These are phyloP conservation scores for Escovopsis sp. DNA, from an alignment of 2,329 filamentous ascomycete genomes.

Conservation along the genomic window DNA sequence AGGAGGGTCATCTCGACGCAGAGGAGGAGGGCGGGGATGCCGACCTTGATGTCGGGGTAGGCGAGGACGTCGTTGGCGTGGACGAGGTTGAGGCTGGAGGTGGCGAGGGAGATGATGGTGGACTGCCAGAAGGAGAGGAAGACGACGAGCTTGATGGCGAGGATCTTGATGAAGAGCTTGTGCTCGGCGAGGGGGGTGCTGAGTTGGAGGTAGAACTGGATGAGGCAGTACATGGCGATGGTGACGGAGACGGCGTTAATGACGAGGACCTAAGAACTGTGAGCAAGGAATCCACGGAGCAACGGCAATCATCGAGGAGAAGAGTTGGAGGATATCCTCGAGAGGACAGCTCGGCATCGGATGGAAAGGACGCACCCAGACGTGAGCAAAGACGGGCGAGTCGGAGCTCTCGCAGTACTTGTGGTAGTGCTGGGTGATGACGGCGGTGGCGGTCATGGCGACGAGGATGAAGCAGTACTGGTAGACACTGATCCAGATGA, in stretches of 20 bases:
- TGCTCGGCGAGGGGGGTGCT: slow-evolving; percentile 52
- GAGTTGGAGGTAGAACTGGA: slow-evolving; percentile 76
- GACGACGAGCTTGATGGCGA: slow-evolving; percentile 81
- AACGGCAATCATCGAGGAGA: no score
- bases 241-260: slow-evolving; percentile 60
- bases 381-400: slow-evolving; percentile 62
- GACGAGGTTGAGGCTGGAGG: slow-evolving; percentile 45
- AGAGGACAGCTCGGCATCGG: neutral
- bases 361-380: slow-evolving; percentile 46
- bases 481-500: slow-evolving; percentile 68
- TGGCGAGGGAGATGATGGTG: slow-evolving; percentile 33
- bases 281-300: no score
- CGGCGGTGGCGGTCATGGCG: slow-evolving; percentile 62
- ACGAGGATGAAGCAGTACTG: slow-evolving; percentile 77
- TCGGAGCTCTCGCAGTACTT: slow-evolving; percentile 68
- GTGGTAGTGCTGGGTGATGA: slow-evolving; percentile 52
- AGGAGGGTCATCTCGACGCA: slow-evolving; percentile 80
- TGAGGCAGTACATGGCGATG: slow-evolving; percentile 76
- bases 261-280: slow-evolving; percentile 35
- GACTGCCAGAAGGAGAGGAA: slow-evolving; percentile 85
- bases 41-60: slow-evolving; percentile 64
- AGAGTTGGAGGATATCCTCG: no score
- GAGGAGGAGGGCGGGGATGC: slow-evolving; percentile 61
- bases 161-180: slow-evolving; percentile 61
- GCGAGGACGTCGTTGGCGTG: slow-evolving; percentile 45